These are phyloP conservation scores for Plasmopara viticola DNA, from an alignment of 352 stramenopile genomes.

Conservation along the genomic window DNA sequence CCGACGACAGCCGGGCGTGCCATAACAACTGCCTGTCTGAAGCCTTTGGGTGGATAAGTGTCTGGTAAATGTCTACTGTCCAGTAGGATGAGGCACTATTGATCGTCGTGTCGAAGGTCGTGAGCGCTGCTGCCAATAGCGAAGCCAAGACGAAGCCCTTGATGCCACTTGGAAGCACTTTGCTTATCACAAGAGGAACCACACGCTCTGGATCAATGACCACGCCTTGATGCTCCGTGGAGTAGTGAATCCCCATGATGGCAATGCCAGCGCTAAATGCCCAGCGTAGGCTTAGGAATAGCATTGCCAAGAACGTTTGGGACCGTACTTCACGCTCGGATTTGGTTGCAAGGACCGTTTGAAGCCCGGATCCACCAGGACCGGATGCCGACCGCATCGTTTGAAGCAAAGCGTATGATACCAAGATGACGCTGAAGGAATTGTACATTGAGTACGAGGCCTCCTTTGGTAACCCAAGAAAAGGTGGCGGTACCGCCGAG, in stretches of 20 bases:
- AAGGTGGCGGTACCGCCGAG: slow-evolving; percentile 29
- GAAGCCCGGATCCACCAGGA: slow-evolving; percentile 54
- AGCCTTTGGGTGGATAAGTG: slow-evolving; percentile 51
- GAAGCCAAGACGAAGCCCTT: slow-evolving; percentile 70
- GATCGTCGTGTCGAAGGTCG: slow-evolving; percentile 77
- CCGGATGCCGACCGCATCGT: slow-evolving; percentile 65
- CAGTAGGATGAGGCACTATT: slow-evolving; percentile 75
- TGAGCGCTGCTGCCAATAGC: slow-evolving; percentile 61
- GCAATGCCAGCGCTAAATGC: slow-evolving; percentile 69
- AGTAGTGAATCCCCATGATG: slow-evolving; percentile 69
- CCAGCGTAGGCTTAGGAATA: slow-evolving; percentile 65
- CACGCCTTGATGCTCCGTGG: slow-evolving; percentile 28
- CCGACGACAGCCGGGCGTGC: slow-evolving; percentile 53
- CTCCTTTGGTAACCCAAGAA: slow-evolving; percentile 33
- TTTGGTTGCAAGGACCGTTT: slow-evolving; percentile 73
- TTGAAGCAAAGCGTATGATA: slow-evolving; percentile 57
- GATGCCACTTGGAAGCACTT: slow-evolving; percentile 54
- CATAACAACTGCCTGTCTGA: slow-evolving; percentile 53
- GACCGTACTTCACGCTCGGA: slow-evolving; percentile 71
- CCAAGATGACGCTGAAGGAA: slow-evolving; percentile 46
- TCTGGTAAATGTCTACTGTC: slow-evolving; percentile 80
- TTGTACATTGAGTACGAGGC: slow-evolving; percentile 76
- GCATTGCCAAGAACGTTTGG: slow-evolving; percentile 71
- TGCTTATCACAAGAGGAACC: slow-evolving; percentile 68
- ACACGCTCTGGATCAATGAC: slow-evolving; percentile 67